phyloP scores from a whole-genome alignment of 257 asterid species.

The Solanum rostratum region DNA sequence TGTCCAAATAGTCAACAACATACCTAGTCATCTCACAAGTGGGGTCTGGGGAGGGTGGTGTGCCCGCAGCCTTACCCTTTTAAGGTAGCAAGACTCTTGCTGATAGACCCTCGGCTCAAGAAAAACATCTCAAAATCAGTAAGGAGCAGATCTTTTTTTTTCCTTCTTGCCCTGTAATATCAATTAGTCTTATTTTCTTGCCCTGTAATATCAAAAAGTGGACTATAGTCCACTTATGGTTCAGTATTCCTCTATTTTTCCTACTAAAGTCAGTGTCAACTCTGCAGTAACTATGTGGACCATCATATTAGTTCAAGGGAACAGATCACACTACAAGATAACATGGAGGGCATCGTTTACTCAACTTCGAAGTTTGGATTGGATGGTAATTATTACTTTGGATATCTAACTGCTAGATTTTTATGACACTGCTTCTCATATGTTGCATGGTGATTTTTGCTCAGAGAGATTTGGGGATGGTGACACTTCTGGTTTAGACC shows the following conservation, averaged over 20 bases:
- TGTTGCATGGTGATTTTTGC: neutral
- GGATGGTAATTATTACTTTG: slow-evolving; percentile 62
- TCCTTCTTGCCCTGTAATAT: neutral
- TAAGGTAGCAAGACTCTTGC: neutral
- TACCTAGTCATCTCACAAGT: neutral
- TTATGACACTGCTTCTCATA: slow-evolving; percentile 7
- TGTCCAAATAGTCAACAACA: neutral
- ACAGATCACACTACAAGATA: slow-evolving; percentile 96
- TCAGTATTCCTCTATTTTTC: neutral
- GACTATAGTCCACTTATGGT: neutral
- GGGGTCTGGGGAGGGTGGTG: neutral
- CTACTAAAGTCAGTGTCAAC: neutral
- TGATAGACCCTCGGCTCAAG: neutral
- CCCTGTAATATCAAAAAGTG: neutral
- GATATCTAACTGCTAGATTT: neutral
- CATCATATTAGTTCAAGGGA: slow-evolving; percentile 97
- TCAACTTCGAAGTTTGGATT: slow-evolving; percentile 90
- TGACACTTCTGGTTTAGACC: slow-evolving; percentile 86
- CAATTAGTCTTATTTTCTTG: neutral
- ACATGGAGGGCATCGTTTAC: slow-evolving; percentile 68
- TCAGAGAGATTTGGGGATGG: slow-evolving; percentile 99
- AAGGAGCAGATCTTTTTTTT: neutral
- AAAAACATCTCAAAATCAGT: neutral
- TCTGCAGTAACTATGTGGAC: slow-evolving; percentile 84
- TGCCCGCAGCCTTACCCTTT: neutral